These are phyloP conservation scores for Plasmodiophora brassicae DNA, from an alignment of 208 protist species.

Conservation along the genomic window DNA sequence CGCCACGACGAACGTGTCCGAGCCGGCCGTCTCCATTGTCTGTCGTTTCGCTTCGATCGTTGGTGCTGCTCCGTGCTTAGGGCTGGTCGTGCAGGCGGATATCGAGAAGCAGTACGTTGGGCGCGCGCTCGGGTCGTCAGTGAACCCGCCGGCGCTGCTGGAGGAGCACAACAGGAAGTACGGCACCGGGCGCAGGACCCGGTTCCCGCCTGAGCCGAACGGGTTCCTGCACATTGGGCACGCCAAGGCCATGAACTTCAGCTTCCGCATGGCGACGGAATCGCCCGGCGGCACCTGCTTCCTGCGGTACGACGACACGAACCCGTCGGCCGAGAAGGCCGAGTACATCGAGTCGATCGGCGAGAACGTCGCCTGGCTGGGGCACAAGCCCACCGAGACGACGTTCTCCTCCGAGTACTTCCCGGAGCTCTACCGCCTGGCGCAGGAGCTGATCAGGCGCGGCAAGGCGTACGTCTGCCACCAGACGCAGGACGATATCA, in stretches of 20 bases:
- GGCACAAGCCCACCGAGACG: conserved; percentile 66
- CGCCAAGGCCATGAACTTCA: conserved; percentile 98
- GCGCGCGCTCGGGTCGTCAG: background rate
- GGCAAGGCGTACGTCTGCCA: conserved; percentile 72
- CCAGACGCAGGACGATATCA: conserved; percentile 87
- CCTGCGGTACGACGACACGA: conserved; percentile 62
- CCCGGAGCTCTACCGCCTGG: conserved; percentile 90
- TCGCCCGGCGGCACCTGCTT: conserved; percentile 37
- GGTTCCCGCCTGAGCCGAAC: conserved; percentile 82
- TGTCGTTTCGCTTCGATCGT: too few species aligned
- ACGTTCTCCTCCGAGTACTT: conserved; percentile 99
- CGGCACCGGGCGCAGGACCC: conserved; percentile 65
- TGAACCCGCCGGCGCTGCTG: conserved; percentile 55
- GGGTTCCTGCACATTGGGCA: conserved; percentile 98
- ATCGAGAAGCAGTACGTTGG: conserved; percentile 32
- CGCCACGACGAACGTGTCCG: background rate
- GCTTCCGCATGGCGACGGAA: conserved; percentile 76
- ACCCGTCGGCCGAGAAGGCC: conserved; percentile 66
- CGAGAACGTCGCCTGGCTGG: conserved; percentile 69
- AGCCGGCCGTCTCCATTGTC: background rate
- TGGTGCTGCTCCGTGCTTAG: too few species aligned
- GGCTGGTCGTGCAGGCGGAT: too few species aligned
- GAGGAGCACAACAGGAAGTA: conserved; percentile 57
- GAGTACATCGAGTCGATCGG: conserved; percentile 91
- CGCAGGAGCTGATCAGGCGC: conserved; percentile 91